Base-by-base conservation (phyloP, 495 filamentous ascomycete species). In the Podospora didyma region DNA sequence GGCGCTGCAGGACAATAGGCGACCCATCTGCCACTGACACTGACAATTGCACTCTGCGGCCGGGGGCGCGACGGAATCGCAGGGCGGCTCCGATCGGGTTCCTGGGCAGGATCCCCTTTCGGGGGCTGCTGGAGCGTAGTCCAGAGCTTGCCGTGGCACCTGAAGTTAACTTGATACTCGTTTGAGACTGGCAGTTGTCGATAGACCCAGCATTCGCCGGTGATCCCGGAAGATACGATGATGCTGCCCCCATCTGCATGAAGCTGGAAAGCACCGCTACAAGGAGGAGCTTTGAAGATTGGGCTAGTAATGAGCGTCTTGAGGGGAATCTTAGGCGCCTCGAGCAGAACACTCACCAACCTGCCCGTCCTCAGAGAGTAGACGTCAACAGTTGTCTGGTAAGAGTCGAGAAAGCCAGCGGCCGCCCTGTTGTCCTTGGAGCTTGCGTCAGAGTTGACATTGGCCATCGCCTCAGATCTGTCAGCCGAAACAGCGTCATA, bases 181-280 rank as follows among this genome's bases (percentile, higher is more conserved):
- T 65, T 61, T 26, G 62, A 57, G 26, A 54, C 42, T 24, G 60
- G 58, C 0, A 59, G 54, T 59, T 80, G 75, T 21, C 73, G 74
- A 54, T 88, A 96, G 10, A 95, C 77, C 78, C 86, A 95, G 7
- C 92, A 85, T 69, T 96, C 92, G 10, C 92, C 92, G 49, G 89
- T 96, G 16, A 77, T 75, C 11, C 91, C 89, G 51, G 91, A 96
- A 21, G 87, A 82, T 19, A 96, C 72, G 12, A 89, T 74, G 28
- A 95, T 53, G 64, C 81, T 87, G 16, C 81, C 86, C 11, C 80
- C 82, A 51, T 85, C 82, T 2, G 84, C 82, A 62, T 84, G 82
- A 23, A 96, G 72, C 39, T 80, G 84, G 58, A 95, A 77, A 28
- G 87, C 85, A 16, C 89, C 90, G 20, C 81, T 75, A 2, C 89